Evolutionary conservation across 2,329 filamentous ascomycete species (phyloP), one percentile per base, ranked within the genome.

Genomic region (Cadophora sp.): DNA sequence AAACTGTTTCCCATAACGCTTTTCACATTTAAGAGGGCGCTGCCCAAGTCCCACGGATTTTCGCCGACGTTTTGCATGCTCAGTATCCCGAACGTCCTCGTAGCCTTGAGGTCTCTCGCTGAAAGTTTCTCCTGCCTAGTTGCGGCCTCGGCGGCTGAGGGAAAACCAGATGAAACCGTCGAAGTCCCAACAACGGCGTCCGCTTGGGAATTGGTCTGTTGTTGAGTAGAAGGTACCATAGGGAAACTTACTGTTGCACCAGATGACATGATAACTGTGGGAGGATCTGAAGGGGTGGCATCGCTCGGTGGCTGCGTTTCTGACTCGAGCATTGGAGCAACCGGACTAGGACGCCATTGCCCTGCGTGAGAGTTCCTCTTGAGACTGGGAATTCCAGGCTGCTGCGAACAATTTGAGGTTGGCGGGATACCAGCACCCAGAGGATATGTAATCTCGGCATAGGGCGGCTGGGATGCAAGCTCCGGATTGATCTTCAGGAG

Each of bases 21-120:
- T 71, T 88, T 87, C 81, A 94, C 90, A 76, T 98, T 98, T 31
- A 83, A 80, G 70, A 86, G 83, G 9, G 81, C 80, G 34, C 78
- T 81, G 1, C 92, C 92, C 0, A 96, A 81, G 74, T 97, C 88
- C 89, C 93, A 99, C 0, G 93, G 93, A 73, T 97, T 97, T 73
- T 96, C 90, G 11, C 92, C 90, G 0, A 87, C 85, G 3, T 88
- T 83, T 0, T 91, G 12, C 53, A 70, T 92, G 69, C 87, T 85
- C 1, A 97, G 82, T 50, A 98, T 91, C 14, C 92, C 93, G 77
- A 97, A 98, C 12, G 87, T 91, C 31, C 90, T 86, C 5, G 81
- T 83, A 27, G 88, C 87, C 68, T 65, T 70, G 3, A 66, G 65
- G 62, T 76, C 73, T 66, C 76, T 71, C 3, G 69, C 53, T 12